Percentiles rank a stretch among this genome's conserved stretches.
These are phyloP conservation scores for Tillandsia leiboldiana DNA, from an alignment of 176 grass and related monocot genomes.

Conservation along the genomic window DNA sequence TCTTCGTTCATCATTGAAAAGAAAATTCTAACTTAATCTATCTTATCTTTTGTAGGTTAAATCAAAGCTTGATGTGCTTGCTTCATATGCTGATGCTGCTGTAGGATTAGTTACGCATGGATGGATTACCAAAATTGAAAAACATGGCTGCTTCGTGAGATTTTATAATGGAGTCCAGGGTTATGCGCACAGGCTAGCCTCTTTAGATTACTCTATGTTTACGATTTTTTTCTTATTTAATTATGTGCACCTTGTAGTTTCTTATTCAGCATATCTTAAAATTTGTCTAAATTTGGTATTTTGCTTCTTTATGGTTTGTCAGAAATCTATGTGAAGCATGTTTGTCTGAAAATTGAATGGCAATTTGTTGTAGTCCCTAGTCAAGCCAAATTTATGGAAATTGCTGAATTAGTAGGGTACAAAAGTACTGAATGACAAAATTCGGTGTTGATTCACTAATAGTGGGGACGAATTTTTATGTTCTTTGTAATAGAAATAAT, in stretches of 20 bases:
- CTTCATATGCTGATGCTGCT: conserved; percentile 85
- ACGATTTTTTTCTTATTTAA: not conserved
- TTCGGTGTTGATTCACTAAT: too few relatives aligned
- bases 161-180: conserved; percentile 92
- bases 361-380: too few relatives aligned
- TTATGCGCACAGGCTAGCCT: conserved; percentile 67
- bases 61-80: conserved; percentile 74
- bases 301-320: too few relatives aligned
- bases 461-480: too few relatives aligned
- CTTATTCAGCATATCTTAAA: too few relatives aligned
- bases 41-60: conserved; percentile 51
- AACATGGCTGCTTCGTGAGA: conserved; percentile 85
- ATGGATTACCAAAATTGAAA: conserved; percentile 97
- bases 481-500: too few relatives aligned
- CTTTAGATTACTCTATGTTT: conserved; percentile 11
- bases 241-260: not conserved
- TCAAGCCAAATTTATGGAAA: too few relatives aligned
- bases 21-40: not conserved
- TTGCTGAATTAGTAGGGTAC: too few relatives aligned
- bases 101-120: conserved; percentile 78
- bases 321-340: too few relatives aligned
- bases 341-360: too few relatives aligned
- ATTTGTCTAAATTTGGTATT: too few relatives aligned
- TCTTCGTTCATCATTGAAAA: not conserved
- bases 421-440: too few relatives aligned